Evolutionary conservation across 2,329 filamentous ascomycete genomes (phyloP), one percentile per base, ranked within the genome.

Genomic region (Ramularia collo-cygni): DNA sequence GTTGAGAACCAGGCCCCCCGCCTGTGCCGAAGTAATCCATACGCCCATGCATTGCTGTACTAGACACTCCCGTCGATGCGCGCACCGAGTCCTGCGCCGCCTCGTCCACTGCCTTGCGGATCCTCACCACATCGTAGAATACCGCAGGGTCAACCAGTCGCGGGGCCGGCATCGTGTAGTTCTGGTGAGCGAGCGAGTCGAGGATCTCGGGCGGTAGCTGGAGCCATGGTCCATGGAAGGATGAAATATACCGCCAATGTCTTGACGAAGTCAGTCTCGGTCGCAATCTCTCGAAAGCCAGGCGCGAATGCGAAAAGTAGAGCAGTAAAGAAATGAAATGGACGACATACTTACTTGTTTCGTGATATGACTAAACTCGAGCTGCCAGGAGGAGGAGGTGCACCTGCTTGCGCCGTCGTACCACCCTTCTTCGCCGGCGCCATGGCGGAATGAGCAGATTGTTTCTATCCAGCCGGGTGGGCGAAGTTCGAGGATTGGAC

Each of bases 211-310:
- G 75, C 14, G 85, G 83, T 41, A 90, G 70, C 62, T 87, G 81
- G 10, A 89, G 75, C 86, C 86, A 92, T 51, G 84, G 80, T 16
- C 85, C 86, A 58, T 89, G 81, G 57, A 85, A 92, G 18, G 81
- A 83, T 15, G 84, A 88, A 43, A 92, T 88, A 61, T 87, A 86
- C 48, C 80, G 76, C 85, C 85, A 90, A 66, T 90, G 84, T 61
- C 85, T 90, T 53, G 15, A 28, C 29, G 29, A 28, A 42, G 42
- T 37, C n/a, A 43, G 41, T 27, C 18, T 21, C 6, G n/a, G 21
- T 38, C 18, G 30, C 24, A 34, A 16, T 14, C 26, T 17, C n/a
- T 28, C n/a, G 10, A n/a, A 16, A 19, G 33, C 10, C 9, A 24
- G 37, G 4, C 33, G 35, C n/a, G 31, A n/a, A 37, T 16, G 27